Evolutionary conservation across 768 basidiomycete species (phyloP).

Genomic region (Sarcodon sp.): DNA sequence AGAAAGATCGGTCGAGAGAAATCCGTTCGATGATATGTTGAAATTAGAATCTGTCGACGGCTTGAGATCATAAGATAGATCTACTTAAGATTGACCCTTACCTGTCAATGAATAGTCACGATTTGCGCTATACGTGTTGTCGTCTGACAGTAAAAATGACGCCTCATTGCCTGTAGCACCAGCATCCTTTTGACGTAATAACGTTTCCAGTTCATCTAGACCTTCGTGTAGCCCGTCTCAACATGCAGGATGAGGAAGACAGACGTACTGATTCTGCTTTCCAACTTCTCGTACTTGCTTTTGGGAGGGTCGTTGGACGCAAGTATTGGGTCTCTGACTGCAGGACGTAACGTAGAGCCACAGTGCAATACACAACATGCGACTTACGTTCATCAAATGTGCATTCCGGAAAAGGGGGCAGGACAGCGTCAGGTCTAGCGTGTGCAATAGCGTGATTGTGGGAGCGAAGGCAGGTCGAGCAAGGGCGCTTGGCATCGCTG

Average conservation of each 20-base stretch:
- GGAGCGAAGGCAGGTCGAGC: constrained; percentile 66
- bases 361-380: background rate
- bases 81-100: too few relatives aligned
- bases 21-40: too few relatives aligned
- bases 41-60: too few relatives aligned
- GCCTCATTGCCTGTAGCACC: background rate
- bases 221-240: background rate
- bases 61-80: too few relatives aligned
- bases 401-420: constrained; percentile 51
- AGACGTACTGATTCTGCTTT: constrained; percentile 55
- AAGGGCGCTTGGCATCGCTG: constrained; percentile 67
- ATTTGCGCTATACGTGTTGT: too few relatives aligned
- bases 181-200: constrained; percentile 45
- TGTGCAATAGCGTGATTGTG: constrained; percentile 58
- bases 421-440: constrained; percentile 38
- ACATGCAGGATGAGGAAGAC: background rate
- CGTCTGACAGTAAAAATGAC: too few relatives aligned
- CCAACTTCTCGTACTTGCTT: constrained; percentile 49
- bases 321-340: constrained; percentile 27
- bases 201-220: constrained; percentile 55
- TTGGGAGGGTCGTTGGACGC: constrained; percentile 36
- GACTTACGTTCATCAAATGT: constrained; percentile 64
- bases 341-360: background rate
- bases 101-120: too few relatives aligned
- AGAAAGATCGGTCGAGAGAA: too few relatives aligned